These are phyloP conservation scores for Auricularia sp. DNA, from an alignment of 768 basidiomycete species.

Conservation along the genomic window DNA sequence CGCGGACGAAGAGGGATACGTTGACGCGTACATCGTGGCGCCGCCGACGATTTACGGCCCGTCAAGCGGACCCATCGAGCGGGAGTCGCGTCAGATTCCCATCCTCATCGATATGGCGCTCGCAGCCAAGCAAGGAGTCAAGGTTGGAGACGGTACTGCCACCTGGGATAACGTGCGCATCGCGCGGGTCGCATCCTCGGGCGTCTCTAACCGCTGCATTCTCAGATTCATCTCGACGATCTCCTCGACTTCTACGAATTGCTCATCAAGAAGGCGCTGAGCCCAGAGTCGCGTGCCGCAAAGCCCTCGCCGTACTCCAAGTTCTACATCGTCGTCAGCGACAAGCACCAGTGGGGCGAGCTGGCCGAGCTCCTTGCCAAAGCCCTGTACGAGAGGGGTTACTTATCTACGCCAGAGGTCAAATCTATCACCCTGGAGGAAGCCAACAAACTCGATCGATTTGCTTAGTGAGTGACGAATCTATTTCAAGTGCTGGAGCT, in stretches of 20 bases:
- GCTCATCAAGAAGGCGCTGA: background rate
- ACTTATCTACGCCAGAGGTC: background rate
- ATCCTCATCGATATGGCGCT: slow-evolving; percentile 1
- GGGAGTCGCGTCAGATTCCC: slow-evolving; percentile 3
- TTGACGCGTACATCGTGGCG: slow-evolving; percentile 3
- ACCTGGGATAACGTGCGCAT: slow-evolving; percentile 1
- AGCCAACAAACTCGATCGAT: background rate
- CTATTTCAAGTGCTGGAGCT: background rate
- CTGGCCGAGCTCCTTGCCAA: background rate
- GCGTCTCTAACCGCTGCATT: background rate
- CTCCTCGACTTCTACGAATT: slow-evolving; percentile 3
- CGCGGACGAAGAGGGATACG: background rate
- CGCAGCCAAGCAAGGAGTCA: background rate
- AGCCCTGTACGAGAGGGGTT: background rate
- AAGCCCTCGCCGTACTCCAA: slow-evolving; percentile 4
- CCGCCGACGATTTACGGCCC: slow-evolving; percentile 3
- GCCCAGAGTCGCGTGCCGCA: background rate
- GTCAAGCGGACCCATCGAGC: background rate
- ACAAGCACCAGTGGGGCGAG: slow-evolving; percentile 3
- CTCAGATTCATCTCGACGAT: background rate
- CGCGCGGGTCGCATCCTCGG: background rate
- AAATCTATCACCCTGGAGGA: background rate
- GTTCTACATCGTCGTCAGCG: background rate
- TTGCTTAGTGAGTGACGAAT: background rate
- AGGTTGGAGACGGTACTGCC: background rate